Base-by-base conservation (phyloP, 371 early-diverging fungal genomes). In the Catenaria anguillulae region DNA sequence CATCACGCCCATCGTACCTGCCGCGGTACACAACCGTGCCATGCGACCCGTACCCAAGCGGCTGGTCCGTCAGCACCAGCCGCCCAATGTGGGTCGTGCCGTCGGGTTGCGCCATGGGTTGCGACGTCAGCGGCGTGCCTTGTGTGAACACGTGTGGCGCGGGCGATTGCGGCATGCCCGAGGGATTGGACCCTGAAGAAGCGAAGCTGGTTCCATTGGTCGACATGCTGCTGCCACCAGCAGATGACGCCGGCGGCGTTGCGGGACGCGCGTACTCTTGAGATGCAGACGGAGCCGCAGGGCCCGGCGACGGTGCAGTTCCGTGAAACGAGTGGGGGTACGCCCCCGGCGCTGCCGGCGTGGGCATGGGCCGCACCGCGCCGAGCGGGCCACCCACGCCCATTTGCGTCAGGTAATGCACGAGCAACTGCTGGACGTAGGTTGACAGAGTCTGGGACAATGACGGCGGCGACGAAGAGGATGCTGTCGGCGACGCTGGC, bases 11-110 rank as follows among this genome's bases (percentile, higher is more conserved):
- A 66, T 92, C 90, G 71, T 92, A 95, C 19, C 72, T 71, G 17
- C 97, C 98, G 64, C 86, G 84, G 68, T 89, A 94, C 29, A 98
- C 97, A 23, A 96, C 84, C 0, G 98, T 98, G 19, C 98, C 98
- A 68, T 96, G 95, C 62, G 89, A 88, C 46, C 98, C 98, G 66
- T 93, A 90, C 10, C 96, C 93, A 65, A 84, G 64, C 33, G 83
- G 31, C 31, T 33, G 34, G 56, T 36, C 56, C 13, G 23, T 56
- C 35, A 56, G 21, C n/a, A 23, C 4, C 3, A 56, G 56, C 0
- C 56, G 56, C 21, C 56, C 36, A 8, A 33, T 13, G 10, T 24
- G 56, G 35, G 36, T 56, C n/a, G 33, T 35, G 5, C 33, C 33
- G 56, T 56, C 67, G 24, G 64, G 64, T 29, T 55, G 63, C 58